Conservation (phyloP, 2,329 filamentous ascomycete genomes). For the Elsinoe australis region DNA sequence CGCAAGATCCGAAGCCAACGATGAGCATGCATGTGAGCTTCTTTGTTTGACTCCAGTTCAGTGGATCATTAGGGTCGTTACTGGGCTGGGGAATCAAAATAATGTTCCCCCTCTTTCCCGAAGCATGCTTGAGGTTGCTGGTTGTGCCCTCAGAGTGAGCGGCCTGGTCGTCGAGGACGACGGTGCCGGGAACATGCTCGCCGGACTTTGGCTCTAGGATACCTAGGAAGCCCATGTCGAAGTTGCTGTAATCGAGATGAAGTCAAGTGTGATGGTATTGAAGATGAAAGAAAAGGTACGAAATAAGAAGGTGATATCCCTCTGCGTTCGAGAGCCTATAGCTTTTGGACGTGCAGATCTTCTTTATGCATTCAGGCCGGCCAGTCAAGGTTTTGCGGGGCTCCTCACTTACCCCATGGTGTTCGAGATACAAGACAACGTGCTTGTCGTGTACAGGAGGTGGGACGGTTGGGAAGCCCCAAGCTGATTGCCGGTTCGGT, state of each 20-base stretch:
- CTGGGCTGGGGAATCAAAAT: slow-evolving; percentile 47
- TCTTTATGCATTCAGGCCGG: slow-evolving; percentile 14
- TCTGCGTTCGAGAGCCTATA: slow-evolving; percentile 5
- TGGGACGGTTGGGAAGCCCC: not conserved
- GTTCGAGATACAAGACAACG: slow-evolving; percentile 12
- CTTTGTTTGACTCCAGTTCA: slow-evolving; percentile 32
- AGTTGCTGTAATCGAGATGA: not conserved
- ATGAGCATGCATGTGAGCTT: slow-evolving; percentile 31
- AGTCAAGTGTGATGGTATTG: not conserved
- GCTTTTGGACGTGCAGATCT: slow-evolving; percentile 14
- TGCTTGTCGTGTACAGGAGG: not conserved
- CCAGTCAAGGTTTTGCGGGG: slow-evolving; percentile 2
- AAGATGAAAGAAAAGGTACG: not conserved
- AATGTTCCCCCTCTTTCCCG: slow-evolving; percentile 26
- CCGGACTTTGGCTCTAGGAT: slow-evolving; percentile 12
- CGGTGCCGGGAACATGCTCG: slow-evolving; percentile 16
- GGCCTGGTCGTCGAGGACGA: slow-evolving; percentile 18
- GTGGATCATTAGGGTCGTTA: slow-evolving; percentile 45
- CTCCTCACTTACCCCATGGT: slow-evolving; percentile 16
- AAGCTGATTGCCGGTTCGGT: not conserved
- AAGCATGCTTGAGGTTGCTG: slow-evolving; percentile 16
- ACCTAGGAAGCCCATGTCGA: slow-evolving; percentile 18
- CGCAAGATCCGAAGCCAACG: slow-evolving; percentile 28
- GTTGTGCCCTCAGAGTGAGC: slow-evolving; percentile 16
- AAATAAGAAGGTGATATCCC: slow-evolving; percentile 9